Evolutionary conservation across 2,329 filamentous ascomycete species (phyloP), one percentile per base, ranked within the genome.

Genomic region (Colletotrichum somersetense): DNA sequence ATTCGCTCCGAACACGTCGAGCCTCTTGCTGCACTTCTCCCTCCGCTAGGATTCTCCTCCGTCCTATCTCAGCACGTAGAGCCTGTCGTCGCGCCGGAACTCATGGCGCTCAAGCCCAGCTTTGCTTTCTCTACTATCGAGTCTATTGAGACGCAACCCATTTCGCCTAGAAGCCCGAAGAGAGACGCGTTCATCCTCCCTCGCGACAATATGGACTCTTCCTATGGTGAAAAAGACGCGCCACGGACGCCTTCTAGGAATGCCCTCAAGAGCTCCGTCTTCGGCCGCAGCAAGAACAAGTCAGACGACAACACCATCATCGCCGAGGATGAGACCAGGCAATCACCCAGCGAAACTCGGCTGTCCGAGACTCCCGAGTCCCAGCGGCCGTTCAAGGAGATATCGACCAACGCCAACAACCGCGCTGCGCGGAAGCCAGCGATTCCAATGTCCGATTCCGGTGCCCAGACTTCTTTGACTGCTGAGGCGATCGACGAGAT

Each of bases 391-490:
- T 87, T 93, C 76, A 89, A 85, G 78, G 89, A 91, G 76, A 85
- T 92, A 16, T 89, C 91, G n/a, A 83, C 83, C 66, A 93, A 92
- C 77, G 81, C 85, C 3, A 82, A 80, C 71, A 77, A 80, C 63
- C 83, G 82, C 26, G 77, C 82, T 33, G 61, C 75, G 8, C 85
- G 83, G 69, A 87, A 84, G 77, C 77, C 74, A 30, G 64, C 79
- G 30, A 73, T 83, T 52, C 80, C 83, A 66, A 92, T 87, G 73
- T 83, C 86, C 26, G 94, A 97, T 77, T 91, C 92, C 75, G 89
- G 91, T 65, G 92, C 93, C 18, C 96, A 98, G 82, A 98, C 95
- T 33, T 87, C 92, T 50, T 85, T 98, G 40, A 97, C 94, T n/a
- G 89, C 93, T 0, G 89, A 92, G 62, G 91, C 92, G 67, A 94